Conservation (phyloP, 1,139 yeast species). For the Wickerhamomyces sp. region DNA sequence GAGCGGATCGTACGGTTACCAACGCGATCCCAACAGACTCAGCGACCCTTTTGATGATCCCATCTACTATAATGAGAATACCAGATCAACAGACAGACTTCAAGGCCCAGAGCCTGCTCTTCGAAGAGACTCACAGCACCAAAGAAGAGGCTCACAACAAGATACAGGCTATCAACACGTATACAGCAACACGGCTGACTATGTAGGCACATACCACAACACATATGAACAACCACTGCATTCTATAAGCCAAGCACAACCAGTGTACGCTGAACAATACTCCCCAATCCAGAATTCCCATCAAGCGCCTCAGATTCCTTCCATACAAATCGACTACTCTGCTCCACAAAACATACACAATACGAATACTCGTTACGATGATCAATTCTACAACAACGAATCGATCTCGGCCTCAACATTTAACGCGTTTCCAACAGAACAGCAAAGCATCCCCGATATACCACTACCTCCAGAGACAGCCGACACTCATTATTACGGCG, state of each 20-base stretch:
- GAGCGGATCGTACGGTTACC: neutral
- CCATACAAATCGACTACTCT: constrained; percentile 13
- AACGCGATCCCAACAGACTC: no score
- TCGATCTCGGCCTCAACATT: constrained; percentile 14
- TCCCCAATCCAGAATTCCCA: constrained; percentile 19
- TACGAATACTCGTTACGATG: constrained; percentile 7
- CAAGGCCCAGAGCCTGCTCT: constrained; percentile 11
- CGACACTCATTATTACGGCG: constrained; percentile 16
- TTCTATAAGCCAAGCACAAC: neutral
- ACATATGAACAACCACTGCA: neutral
- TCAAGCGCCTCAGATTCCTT: constrained; percentile 11
- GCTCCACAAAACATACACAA: constrained; percentile 1
- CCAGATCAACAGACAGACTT: constrained; percentile 11
- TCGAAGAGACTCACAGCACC: constrained; percentile 9
- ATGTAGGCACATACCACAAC: constrained; percentile 1
- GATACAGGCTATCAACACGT: constrained; percentile 2
- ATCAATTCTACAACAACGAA: constrained; percentile 15
- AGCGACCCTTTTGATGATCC: neutral
- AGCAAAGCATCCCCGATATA: constrained; percentile 1
- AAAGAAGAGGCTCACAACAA: constrained; percentile 12
- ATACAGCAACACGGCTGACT: neutral
- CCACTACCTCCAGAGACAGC: constrained; percentile 6
- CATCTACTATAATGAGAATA: constrained; percentile 1
- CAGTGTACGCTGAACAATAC: constrained; percentile 13
- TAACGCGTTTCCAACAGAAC: constrained; percentile 23